A percentile compares a stretch with the other conserved stretches of the same genome.
Conservation (phyloP, 768 basidiomycete genomes). For the Rhodotorula kratochvilovae region DNA sequence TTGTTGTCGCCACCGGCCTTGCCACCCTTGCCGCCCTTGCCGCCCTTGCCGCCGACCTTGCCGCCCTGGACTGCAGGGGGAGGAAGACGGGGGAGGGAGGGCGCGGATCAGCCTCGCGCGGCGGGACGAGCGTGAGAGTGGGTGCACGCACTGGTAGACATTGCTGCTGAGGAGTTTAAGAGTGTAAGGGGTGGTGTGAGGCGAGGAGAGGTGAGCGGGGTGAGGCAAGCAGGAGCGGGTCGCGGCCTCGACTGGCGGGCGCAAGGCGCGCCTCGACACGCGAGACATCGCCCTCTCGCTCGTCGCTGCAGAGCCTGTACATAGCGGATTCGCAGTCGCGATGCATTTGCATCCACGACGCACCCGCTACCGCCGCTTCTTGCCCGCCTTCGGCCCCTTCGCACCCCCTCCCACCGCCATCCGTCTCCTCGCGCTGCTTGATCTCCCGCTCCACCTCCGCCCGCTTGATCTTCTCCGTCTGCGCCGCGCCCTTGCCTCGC, state of each 20-base stretch:
- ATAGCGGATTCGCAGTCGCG: neutral
- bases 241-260: neutral
- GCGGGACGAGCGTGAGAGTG: neutral
- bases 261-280: too few species aligned
- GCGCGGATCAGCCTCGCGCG: neutral
- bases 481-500: neutral
- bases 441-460: neutral
- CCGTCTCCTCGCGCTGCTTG: neutral
- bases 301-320: neutral
- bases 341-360: neutral
- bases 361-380: neutral
- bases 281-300: neutral
- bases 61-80: slow-evolving; percentile 13
- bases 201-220: neutral
- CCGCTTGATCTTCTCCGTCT: neutral
- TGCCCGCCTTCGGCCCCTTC: neutral
- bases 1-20: slow-evolving; percentile 48
- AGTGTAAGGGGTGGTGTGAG: neutral
- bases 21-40: slow-evolving; percentile 47
- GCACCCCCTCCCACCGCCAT: too few species aligned
- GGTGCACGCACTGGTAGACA: slow-evolving; percentile 1
- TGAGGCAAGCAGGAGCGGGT: neutral
- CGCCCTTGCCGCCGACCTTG: slow-evolving; percentile 46
- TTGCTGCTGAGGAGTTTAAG: neutral
- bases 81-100: neutral